phyloP scores from a whole-genome alignment of 805 yeast genomes.

The Zygoascus bituminiphila region DNA sequence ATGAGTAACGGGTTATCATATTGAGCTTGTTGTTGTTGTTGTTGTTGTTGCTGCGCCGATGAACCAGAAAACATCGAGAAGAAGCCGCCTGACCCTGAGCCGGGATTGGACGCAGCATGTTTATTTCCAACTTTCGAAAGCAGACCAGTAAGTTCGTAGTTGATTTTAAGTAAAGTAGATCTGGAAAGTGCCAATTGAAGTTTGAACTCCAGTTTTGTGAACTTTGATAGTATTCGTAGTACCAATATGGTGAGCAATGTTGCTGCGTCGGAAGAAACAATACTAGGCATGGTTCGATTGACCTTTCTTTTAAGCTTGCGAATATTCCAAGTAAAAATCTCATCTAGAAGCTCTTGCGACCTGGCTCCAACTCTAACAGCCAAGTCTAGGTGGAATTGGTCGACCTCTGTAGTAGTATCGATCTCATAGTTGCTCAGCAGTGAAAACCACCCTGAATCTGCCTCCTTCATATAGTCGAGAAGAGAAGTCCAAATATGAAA shows the following conservation, averaged over 20 bases:
- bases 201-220: constrained; percentile 21
- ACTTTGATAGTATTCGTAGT: constrained; percentile 22
- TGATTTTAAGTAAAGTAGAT: constrained; percentile 25
- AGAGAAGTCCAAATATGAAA: constrained; percentile 18
- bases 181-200: constrained; percentile 26
- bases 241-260: constrained; percentile 25
- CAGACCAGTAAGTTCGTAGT: constrained; percentile 23
- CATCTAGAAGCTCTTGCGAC: constrained; percentile 17
- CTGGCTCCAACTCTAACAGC: constrained; percentile 22
- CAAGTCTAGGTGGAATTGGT: constrained; percentile 21
- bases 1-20: constrained; percentile 16
- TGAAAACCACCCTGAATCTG: constrained; percentile 25
- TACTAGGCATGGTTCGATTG: constrained; percentile 5
- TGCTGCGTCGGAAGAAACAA: constrained; percentile 21
- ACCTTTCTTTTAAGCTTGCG: constrained; percentile 23
- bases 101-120: background rate
- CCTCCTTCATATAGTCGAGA: constrained; percentile 20
- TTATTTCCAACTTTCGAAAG: constrained; percentile 1
- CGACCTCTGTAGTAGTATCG: constrained; percentile 19
- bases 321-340: constrained; percentile 24
- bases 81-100: background rate
- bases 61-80: background rate
- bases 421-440: constrained; percentile 23
- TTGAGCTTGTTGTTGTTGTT: background rate
- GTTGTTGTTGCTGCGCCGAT: background rate